Conservation (phyloP, 257 asterid genomes). For the Solanum medicagineum region DNA sequence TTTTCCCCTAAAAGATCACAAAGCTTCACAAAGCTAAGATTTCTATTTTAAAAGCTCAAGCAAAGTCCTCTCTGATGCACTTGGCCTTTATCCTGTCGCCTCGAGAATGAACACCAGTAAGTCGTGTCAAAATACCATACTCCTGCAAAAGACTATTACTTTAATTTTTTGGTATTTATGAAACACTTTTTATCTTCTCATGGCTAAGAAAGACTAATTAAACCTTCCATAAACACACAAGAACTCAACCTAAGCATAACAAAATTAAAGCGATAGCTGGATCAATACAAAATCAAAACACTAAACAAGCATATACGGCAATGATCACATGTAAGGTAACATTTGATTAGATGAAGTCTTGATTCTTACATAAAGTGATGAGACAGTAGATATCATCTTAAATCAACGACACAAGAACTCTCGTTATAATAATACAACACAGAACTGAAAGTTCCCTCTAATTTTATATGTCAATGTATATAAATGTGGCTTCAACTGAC, state of each 20-base stretch:
- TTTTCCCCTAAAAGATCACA: neutral
- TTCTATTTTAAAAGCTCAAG: neutral
- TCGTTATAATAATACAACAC: neutral
- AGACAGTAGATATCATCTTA: neutral
- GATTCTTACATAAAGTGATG: neutral
- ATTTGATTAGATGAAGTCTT: neutral
- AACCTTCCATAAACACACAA: neutral
- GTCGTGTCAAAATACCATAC: neutral
- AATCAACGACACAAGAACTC: neutral
- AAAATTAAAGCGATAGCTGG: neutral
- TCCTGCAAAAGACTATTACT: neutral
- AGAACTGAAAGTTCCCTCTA: neutral
- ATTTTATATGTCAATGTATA: neutral
- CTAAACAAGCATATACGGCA: neutral
- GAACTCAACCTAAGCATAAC: neutral
- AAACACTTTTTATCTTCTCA: neutral
- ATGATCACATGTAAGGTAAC: neutral
- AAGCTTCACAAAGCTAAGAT: neutral
- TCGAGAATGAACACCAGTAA: neutral
- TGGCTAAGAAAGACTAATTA: neutral
- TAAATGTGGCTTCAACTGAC: neutral
- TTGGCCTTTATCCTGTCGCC: neutral
- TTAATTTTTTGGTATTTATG: neutral
- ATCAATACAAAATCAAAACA: neutral
- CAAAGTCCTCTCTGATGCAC: neutral